A percentile compares a stretch with the other conserved stretches of the same genome.
Conservation (phyloP, 2,329 filamentous ascomycete genomes). For the Penicillium sp. region DNA sequence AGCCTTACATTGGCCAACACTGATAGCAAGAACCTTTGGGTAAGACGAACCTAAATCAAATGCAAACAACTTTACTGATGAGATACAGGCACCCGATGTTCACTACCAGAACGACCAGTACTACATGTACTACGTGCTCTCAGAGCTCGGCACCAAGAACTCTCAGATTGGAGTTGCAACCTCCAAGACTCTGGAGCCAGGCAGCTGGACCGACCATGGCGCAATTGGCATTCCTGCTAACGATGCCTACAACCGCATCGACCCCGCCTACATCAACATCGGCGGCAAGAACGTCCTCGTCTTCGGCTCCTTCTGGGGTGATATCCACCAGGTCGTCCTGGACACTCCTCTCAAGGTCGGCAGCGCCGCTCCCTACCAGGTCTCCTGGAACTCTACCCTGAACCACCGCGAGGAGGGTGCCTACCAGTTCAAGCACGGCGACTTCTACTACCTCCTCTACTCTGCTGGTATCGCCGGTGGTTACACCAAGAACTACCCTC, state of each 20-base stretch:
- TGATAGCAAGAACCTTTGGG: slow-evolving; percentile 50
- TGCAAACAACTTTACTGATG: too few relatives aligned
- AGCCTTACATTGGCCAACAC: slow-evolving; percentile 47
- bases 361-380: slow-evolving; percentile 44
- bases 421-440: slow-evolving; percentile 57
- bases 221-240: slow-evolving; percentile 39
- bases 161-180: slow-evolving; percentile 64
- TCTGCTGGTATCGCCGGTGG: slow-evolving; percentile 60
- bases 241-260: slow-evolving; percentile 62
- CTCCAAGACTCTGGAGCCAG: slow-evolving; percentile 43
- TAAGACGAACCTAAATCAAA: slow-evolving; percentile 21
- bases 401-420: slow-evolving; percentile 60
- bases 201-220: slow-evolving; percentile 42
- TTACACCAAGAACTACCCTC: slow-evolving; percentile 55
- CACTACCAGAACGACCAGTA: slow-evolving; percentile 58
- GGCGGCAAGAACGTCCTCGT: slow-evolving; percentile 51
- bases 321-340: slow-evolving; percentile 63
- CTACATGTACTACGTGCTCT: slow-evolving; percentile 67
- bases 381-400: slow-evolving; percentile 57
- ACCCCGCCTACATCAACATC: slow-evolving; percentile 55
- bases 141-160: slow-evolving; percentile 60
- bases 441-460: slow-evolving; percentile 66
- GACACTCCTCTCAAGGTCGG: slow-evolving; percentile 28
- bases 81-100: slow-evolving; percentile 64
- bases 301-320: slow-evolving; percentile 72